Base-by-base conservation (phyloP, 345 rosid species). In the Mercurialis annua region DNA sequence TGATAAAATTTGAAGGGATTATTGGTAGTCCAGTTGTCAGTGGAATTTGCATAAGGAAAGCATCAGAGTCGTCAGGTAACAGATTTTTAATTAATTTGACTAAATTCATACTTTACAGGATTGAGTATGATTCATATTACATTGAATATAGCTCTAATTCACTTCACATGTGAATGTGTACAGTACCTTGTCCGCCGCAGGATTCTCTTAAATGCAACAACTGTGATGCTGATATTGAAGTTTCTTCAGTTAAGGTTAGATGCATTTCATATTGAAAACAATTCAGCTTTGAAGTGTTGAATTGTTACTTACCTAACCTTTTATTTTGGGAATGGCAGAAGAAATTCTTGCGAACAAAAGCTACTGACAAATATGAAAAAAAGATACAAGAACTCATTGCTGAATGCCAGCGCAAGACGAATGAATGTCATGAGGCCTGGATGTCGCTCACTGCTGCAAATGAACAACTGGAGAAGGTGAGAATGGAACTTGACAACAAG, bases 371-470 rank as follows among this genome's bases (percentile, higher is more conserved):
- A 71, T 91, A 89, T 71, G 98, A 94, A 83, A 91, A 79, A 76
- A 86, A 81, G 80, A 94, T 94, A 70, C 77, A 84, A 70, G 92
- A 91, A 72, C 98, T 94, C 71, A 77, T 81, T 46, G 38, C 69
- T 64, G 83, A 75, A 68, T 89, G 84, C 65, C 88, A 86, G 71
- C 90, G 62, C 38, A 91, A 91, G 86, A 68, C 92, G 46, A 82
- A 89, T 76, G 99, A 94, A 82, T 94, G 99, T 70, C 92, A 87
- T 60, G 92, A 94, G 76, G 99, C 99, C 4, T 94, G 99, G 99
- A 91, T 89, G 96, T 89, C 97, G 57, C 74, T 94, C 67, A 78
- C 91, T 70, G 78, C 91, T 30, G 84, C 95, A 60, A 86, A 81
- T 78, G 92, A 86, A 78, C 84, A 82, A 76, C 84, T 94, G 81